These are phyloP conservation scores for Rhizophagus clarus DNA, from an alignment of 192 early-diverging fungal species.

Conservation along the genomic window DNA sequence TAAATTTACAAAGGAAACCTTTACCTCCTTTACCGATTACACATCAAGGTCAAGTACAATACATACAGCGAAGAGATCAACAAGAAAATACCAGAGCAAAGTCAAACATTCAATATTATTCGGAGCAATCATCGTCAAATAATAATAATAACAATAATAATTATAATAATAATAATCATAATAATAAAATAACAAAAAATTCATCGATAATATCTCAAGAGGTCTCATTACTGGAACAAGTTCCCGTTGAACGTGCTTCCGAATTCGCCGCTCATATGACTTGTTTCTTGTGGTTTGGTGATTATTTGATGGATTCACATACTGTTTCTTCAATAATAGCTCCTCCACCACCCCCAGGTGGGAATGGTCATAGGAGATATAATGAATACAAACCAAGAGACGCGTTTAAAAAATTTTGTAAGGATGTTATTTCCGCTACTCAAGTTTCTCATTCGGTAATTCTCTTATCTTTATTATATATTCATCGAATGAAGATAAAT, in stretches of 20 bases:
- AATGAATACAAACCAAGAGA: conserved; percentile 15
- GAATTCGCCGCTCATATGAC: conserved; percentile 63
- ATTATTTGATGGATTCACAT: conserved; percentile 2
- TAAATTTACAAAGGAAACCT: conserved; percentile 24
- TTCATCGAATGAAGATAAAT: conserved; percentile 56
- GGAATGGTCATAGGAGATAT: conserved; percentile 14
- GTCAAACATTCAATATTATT: background rate
- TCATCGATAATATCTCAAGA: background rate
- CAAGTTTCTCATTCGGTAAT: conserved; percentile 67
- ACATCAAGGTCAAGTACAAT: background rate
- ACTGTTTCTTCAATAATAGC: background rate
- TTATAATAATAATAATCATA: background rate
- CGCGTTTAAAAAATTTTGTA: conserved; percentile 51
- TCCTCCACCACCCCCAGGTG: conserved; percentile 13
- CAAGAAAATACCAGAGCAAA: background rate
- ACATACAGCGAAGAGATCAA: background rate
- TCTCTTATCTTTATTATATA: conserved; percentile 64
- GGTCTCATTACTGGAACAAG: background rate
- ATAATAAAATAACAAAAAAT: background rate
- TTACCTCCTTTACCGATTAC: conserved; percentile 6
- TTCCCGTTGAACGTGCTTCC: conserved; percentile 28
- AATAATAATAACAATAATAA: background rate
- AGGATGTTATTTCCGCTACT: conserved; percentile 59
- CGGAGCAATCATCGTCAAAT: background rate
- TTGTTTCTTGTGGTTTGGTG: conserved; percentile 43